These are phyloP conservation scores for Macrocystidia cucumis DNA, from an alignment of 1,284 basidiomycete genomes.

Conservation along the genomic window DNA sequence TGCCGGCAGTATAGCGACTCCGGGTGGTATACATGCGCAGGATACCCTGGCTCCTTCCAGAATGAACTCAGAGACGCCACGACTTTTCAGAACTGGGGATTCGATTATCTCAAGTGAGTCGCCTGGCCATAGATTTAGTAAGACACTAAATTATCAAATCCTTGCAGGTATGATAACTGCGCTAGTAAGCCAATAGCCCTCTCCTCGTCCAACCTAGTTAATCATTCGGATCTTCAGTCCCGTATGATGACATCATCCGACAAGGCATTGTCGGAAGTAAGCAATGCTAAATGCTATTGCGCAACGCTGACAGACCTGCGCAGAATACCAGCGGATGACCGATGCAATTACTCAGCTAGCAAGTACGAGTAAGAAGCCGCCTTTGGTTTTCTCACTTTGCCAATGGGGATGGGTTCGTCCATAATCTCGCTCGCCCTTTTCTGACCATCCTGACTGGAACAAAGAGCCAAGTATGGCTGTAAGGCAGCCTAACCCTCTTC, in stretches of 20 bases:
- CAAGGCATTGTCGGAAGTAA: constrained; percentile 41
- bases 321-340: constrained; percentile 42
- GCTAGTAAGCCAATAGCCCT: constrained; percentile 24
- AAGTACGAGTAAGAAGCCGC: constrained; percentile 26
- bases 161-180: constrained; percentile 37
- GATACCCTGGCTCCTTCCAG: constrained; percentile 43
- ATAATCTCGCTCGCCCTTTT: constrained; percentile 1
- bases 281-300: constrained; percentile 13
- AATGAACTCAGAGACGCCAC: constrained; percentile 37
- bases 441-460: neutral
- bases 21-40: constrained; percentile 44
- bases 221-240: constrained; percentile 22
- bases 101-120: constrained; percentile 41
- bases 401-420: constrained; percentile 40
- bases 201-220: neutral
- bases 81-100: constrained; percentile 43
- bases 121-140: neutral
- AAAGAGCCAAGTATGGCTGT: constrained; percentile 38
- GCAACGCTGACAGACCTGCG: neutral
- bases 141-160: neutral
- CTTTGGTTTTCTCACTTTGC: constrained; percentile 42
- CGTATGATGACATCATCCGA: constrained; percentile 36
- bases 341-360: constrained; percentile 35
- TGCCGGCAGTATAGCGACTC: constrained; percentile 37
- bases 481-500: constrained; percentile 9